Conservation (phyloP, 805 yeast species). For the Pichia eremophila region DNA sequence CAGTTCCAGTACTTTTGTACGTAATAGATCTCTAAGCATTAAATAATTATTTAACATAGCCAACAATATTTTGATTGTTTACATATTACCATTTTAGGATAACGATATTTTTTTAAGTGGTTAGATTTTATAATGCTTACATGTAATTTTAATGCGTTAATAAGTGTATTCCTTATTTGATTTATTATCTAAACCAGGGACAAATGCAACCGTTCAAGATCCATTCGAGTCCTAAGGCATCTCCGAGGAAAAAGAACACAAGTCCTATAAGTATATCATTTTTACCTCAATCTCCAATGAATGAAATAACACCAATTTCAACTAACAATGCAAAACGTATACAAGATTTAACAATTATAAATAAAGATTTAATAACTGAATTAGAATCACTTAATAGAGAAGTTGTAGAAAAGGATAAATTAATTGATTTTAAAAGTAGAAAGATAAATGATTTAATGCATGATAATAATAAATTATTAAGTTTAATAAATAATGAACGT, state of each 20-base stretch:
- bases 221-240: not conserved
- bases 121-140: no score
- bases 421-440: conserved; percentile 15
- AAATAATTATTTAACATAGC: no score
- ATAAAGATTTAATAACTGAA: conserved; percentile 25
- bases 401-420: conserved; percentile 21
- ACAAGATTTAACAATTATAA: conserved; percentile 21
- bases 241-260: not conserved
- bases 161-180: no score
- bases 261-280: not conserved
- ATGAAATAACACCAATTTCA: not conserved
- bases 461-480: conserved; percentile 16
- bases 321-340: not conserved
- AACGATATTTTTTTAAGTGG: no score
- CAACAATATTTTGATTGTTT: no score
- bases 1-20: not conserved
- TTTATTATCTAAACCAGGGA: no score
- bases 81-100: no score
- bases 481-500: conserved; percentile 23
- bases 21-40: no score
- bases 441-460: conserved; percentile 22
- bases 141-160: no score
- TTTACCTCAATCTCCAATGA: not conserved
- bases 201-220: not conserved
- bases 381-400: conserved; percentile 29